phyloP scores from a whole-genome alignment of 805 yeast genomes.

The Osmozyma mogii region DNA sequence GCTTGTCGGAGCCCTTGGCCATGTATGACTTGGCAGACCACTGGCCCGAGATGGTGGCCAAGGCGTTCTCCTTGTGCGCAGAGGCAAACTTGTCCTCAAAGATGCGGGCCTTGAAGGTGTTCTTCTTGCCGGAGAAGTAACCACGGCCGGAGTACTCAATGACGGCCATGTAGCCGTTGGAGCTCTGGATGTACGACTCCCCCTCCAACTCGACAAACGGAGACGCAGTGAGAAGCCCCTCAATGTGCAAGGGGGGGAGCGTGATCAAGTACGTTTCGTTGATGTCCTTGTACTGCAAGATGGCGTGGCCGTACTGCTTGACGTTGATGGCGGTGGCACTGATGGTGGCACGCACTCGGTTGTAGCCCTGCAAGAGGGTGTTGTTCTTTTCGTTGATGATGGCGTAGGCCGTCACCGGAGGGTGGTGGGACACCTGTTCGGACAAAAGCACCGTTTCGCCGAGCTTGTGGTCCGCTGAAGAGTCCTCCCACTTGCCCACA shows the following conservation, averaged over 20 bases:
- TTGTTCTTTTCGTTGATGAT: conserved; percentile 66
- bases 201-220: conserved; percentile 96
- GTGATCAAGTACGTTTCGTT: conserved; percentile 70
- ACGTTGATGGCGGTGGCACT: conserved; percentile 70
- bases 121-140: conserved; percentile 91
- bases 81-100: conserved; percentile 45
- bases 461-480: conserved; percentile 35
- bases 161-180: conserved; percentile 65
- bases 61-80: conserved; percentile 49
- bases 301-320: conserved; percentile 88
- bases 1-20: conserved; percentile 44
- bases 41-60: conserved; percentile 81
- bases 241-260: conserved; percentile 92
- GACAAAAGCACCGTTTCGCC: conserved; percentile 76
- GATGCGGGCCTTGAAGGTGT: conserved; percentile 81
- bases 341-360: conserved; percentile 79
- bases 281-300: conserved; percentile 54
- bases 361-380: conserved; percentile 76
- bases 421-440: conserved; percentile 97
- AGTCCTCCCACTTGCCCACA: conserved; percentile 78
- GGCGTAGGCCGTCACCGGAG: conserved; percentile 93
- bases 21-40: conserved; percentile 79
- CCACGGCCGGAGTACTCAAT: conserved; percentile 90
- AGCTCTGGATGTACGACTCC: conserved; percentile 72
- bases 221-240: conserved; percentile 82